Base-by-base conservation (phyloP, 768 basidiomycete genomes). In the Coprinellus aureogranulatus region DNA sequence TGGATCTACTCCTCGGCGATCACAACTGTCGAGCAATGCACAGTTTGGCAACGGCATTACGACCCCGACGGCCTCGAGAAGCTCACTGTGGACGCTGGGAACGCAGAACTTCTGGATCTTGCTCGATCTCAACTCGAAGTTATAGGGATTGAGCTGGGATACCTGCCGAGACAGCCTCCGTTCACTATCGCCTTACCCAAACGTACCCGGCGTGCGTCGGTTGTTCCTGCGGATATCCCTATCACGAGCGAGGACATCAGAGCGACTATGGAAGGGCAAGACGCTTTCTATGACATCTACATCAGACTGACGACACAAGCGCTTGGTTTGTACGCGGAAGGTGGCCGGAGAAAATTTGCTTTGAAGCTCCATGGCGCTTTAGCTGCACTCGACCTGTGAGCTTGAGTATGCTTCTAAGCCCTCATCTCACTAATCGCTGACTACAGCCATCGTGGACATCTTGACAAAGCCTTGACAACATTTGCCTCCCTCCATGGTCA, bases 1-100 rank as follows among this genome's bases (percentile, higher is more conserved):
- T 99, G 97, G 97, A 88, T 83, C 31, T 98, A 93, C 71, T 92
- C 90, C 18, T 92, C 94, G 0, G 87, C 92, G 20, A 77, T 95
- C 44, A 92, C 88, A 61, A 85, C 89, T 44, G 84, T 94, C 26
- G 87, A 92, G 12, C 86, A 87, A 62, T 91, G 88, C 64, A 88
- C 91, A 60, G 70, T 72, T 2, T 94, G 93, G 91, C 79, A 81
- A 11, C 68, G 73, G n/a, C 61, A 70, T 1, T 71, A 77, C 58
- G 74, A 77, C 23, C 67, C 85, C 46, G 80, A 87, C 49, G 75
- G 79, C 2, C 55, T 75, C 2, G 67, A 77, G 10, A 67, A 83
- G 18, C 72, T 77, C 25, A 74, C 77, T 5, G 86, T 88, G 65
- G 83, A 82, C 61, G 90, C 92, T 14, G 86, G 83, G 14, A 89